Conservation (phyloP, 2,329 filamentous ascomycete species). For the Talaromyces rugulosus region DNA sequence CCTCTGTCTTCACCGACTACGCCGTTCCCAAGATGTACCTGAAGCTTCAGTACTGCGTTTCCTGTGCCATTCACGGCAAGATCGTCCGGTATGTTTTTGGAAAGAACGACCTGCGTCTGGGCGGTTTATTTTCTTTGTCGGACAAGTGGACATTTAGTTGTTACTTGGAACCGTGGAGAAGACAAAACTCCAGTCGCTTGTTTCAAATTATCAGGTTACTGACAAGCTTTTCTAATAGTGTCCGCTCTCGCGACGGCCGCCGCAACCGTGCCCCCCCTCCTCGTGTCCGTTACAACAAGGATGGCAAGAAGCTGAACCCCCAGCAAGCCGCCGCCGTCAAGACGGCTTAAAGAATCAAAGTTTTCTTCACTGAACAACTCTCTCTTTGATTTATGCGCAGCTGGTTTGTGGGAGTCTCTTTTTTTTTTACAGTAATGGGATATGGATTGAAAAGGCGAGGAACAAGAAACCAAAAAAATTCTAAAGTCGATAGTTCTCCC, state of each 20-base stretch:
- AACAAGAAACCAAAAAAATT: slow-evolving; percentile 2
- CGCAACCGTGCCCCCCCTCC: slow-evolving; percentile 98
- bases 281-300: slow-evolving; percentile 99
- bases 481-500: background rate
- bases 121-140: background rate
- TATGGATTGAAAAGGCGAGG: background rate
- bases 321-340: slow-evolving; percentile 66
- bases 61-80: slow-evolving; percentile 99
- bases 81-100: slow-evolving; percentile 87
- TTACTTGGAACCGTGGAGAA: background rate
- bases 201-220: slow-evolving; percentile 4
- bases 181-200: background rate
- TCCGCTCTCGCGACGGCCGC: slow-evolving; percentile 92
- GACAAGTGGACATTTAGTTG: background rate
- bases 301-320: slow-evolving; percentile 98
- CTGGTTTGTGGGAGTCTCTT: background rate
- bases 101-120: background rate
- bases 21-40: slow-evolving; percentile 99
- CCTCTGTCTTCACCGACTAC: slow-evolving; percentile 99
- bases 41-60: slow-evolving; percentile 99
- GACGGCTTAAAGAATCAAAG: slow-evolving; percentile 41
- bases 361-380: background rate
- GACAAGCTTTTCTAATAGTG: slow-evolving; percentile 54
- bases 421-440: slow-evolving; percentile 1
- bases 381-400: slow-evolving; percentile 1